Evolutionary conservation across 345 rosid genomes (phyloP), one percentile per base, ranked within the genome.

Genomic region (Corymbia maculata): DNA sequence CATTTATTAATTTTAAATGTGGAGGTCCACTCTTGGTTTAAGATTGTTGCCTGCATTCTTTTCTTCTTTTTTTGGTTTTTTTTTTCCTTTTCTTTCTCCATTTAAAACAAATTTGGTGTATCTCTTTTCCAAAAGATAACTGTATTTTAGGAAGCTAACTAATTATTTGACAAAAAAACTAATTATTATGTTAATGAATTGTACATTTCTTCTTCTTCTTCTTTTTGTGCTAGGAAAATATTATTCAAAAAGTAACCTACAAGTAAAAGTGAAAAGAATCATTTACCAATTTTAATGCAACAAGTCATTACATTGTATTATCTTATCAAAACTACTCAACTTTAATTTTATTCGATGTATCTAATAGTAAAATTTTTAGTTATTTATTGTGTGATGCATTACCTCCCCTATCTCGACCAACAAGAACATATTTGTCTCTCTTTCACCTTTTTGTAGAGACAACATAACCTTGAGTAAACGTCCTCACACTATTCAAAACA

Each of bases 61-160:
- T 1, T 17, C 8, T 53, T 2, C 3, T 0, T 21, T 0, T 21
- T 0, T 53, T 1, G 9, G 4, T 5, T 52, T 53, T 55, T 8
- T 21, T 22, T 55, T 55, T 55, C 6, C 61, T 55, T 55, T 55
- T 55, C 61, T 55, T 55, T 55, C 61, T 55, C 61, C 61, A 9
- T 22, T 55, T 55, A 12, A 55, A 55, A 55, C 28, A 55, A 55
- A 55, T 21, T 55, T 55, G 61, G 28, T 55, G 61, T 22, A 55
- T 22, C 61, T 28, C 28, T 55, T 55, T 55, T 55, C 6, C 61
- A 55, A 55, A 55, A 2, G 22, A 55, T 55, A 55, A 55, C 3
- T 55, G 9, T 55, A 21, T 22, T 11, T 26, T 55, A 55, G 28
- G 9, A 21, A 9, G 13, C 24, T 22, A 55, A 55, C 28, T 55